Evolutionary conservation across 169 alveolate species (phyloP), one percentile per base, ranked within the genome.

Genomic region (Cryptosporidium bovis): DNA sequence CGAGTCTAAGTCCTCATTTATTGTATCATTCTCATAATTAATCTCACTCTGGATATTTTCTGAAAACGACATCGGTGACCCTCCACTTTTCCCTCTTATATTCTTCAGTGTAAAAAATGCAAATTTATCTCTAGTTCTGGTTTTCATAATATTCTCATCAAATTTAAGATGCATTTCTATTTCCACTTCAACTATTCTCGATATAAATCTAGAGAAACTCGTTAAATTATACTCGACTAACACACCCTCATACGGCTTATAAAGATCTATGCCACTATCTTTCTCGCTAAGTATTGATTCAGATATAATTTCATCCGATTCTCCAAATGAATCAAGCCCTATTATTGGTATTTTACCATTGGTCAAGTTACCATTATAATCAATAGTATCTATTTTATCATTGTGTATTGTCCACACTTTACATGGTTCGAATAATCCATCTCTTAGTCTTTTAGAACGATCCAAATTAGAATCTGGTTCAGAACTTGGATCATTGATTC

Each of bases 401-500:
- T 51, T 77, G 6, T 16, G 33, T 4, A 77, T 56, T 10, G 31
- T 20, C 44, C 87, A 68, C 31, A 77, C 44, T 33, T 60, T 62
- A 13, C 55, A 56, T 40, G 87, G 87, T n/a, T 77, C 77, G 24
- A 60, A 77, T 8, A 60, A 10, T 8, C 44, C 87, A 15, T 77
- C 87, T 62, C 87, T 77, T 60, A 77, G 31, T 56, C 71, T 56
- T 27, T 77, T 62, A 12, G 87, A 77, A 27, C 87, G 87, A 34
- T 77, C 87, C 18, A 62, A 77, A 60, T 56, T 62, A 15, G 87
- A 18, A 20, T 44, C 50, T 3, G 87, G 64, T 15, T 34, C 55
- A 10, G 36, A 55, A 20, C n/a, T 34, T 33, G 71, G 71, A 24
- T 60, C 40, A 24, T 56, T 56, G 20, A 77, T 77, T 3, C 44